These are phyloP conservation scores for Colletotrichum limetticola DNA, from an alignment of 2,329 filamentous ascomycete genomes.

Conservation along the genomic window DNA sequence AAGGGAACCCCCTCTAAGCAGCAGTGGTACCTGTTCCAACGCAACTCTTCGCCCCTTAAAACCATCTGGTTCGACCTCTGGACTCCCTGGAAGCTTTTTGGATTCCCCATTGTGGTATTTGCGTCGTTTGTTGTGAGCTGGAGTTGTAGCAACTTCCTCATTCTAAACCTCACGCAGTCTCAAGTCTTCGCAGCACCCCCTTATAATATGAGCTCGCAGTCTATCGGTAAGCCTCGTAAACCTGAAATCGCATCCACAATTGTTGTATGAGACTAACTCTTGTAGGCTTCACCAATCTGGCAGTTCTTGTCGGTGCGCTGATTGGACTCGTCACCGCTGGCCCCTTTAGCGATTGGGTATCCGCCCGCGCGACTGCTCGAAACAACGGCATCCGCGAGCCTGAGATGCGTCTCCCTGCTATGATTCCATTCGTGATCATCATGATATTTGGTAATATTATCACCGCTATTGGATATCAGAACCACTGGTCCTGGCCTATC, in stretches of 20 bases:
- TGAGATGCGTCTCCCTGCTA: slow-evolving; percentile 58
- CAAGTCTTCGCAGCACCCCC: slow-evolving; percentile 29
- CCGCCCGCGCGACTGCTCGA: slow-evolving; percentile 48
- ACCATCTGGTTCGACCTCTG: slow-evolving; percentile 64
- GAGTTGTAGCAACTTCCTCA: slow-evolving; percentile 52
- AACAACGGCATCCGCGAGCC: slow-evolving; percentile 60
- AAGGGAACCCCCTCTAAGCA: slow-evolving; percentile 62
- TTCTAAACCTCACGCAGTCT: slow-evolving; percentile 63
- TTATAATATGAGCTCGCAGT: slow-evolving; percentile 18
- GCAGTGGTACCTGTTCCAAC: slow-evolving; percentile 66
- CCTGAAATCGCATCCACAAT: accelerated
- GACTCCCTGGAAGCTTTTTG: slow-evolving; percentile 70
- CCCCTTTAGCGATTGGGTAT: slow-evolving; percentile 53
- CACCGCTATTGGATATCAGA: slow-evolving; percentile 57
- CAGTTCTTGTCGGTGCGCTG: neutral
- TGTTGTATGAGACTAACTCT: neutral
- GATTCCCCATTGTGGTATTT: slow-evolving; percentile 72
- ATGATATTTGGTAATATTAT: slow-evolving; percentile 58
- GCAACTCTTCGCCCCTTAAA: slow-evolving; percentile 45
- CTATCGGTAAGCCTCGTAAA: neutral
- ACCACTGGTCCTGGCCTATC: slow-evolving; percentile 58
- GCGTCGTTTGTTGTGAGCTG: slow-evolving; percentile 71
- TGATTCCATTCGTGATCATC: slow-evolving; percentile 56
- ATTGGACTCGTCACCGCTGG: neutral
- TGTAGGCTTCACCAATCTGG: neutral